Conservation (phyloP, 805 yeast genomes). For the Pachysolen tannophilus region DNA sequence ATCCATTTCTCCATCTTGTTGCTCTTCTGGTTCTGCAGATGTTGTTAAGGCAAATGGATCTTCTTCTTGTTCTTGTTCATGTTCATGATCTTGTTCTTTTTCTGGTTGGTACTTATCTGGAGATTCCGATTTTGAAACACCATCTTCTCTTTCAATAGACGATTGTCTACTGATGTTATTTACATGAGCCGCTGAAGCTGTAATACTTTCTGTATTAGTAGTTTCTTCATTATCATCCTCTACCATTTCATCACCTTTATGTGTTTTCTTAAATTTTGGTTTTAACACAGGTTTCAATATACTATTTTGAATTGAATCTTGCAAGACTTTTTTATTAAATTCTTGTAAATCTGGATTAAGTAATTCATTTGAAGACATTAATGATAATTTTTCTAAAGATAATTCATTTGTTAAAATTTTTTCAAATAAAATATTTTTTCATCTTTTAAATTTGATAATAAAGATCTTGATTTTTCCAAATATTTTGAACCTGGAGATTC, state of each 20-base stretch:
- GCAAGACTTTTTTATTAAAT: slow-evolving; percentile 63
- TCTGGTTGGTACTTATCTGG: slow-evolving; percentile 22
- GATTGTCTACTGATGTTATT: too few species aligned
- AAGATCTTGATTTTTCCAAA: slow-evolving; percentile 60
- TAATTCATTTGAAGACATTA: slow-evolving; percentile 65
- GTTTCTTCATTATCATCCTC: slow-evolving; percentile 37
- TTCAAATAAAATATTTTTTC: slow-evolving; percentile 50
- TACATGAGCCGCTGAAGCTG: slow-evolving; percentile 19
- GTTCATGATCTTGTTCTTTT: slow-evolving; percentile 9
- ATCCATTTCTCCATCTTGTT: not conserved
- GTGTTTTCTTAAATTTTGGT: slow-evolving; percentile 71
- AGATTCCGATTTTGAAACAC: slow-evolving; percentile 13
- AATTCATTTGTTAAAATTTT: slow-evolving; percentile 49
- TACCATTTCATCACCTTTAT: slow-evolving; percentile 81
- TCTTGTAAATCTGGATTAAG: slow-evolving; percentile 66
- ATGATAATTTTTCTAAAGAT: slow-evolving; percentile 50
- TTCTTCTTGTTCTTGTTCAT: too few species aligned
- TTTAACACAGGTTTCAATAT: slow-evolving; percentile 53
- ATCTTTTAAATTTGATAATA: slow-evolving; percentile 51
- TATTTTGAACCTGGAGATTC: slow-evolving; percentile 28
- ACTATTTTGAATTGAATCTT: slow-evolving; percentile 59
- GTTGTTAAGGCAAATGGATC: slow-evolving; percentile 4
- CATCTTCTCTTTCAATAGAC: slow-evolving; percentile 14
- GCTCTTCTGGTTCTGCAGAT: slow-evolving; percentile 4
- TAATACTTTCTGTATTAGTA: slow-evolving; percentile 11